Base-by-base conservation (phyloP, 2,329 filamentous ascomycete genomes). In the Penicillium sp. region DNA sequence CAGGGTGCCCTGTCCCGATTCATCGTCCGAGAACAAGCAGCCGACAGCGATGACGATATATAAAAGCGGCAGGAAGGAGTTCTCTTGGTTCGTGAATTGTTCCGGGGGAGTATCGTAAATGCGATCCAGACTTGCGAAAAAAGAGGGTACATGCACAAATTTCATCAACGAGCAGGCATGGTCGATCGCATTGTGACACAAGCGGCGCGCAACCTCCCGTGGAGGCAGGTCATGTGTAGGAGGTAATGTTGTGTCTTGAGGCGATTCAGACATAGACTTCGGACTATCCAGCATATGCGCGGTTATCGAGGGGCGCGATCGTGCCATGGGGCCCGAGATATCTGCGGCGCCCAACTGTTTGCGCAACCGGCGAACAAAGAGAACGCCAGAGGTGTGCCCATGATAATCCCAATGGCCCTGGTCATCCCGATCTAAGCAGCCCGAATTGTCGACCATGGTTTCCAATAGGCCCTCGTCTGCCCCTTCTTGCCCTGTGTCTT, bases 351-450 rank as follows among this genome's bases (percentile, higher is more conserved):
- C 88, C 64, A 97, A 90, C 69, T 96, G 89, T 68, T 95, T 90
- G 67, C 91, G 88, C 83, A 99, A 88, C 53, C 90, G 87, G 62
- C 86, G 85, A 65, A 97, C 83, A 72, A 97, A 99, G 61, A 93
- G 91, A 43, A 92, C 84, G 3, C 93, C 92, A 0, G 94, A 97
- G 0, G 93, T 97, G 62, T 90, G 89, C 47, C 94, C 94, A 70
- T 96, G 91, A 68, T 96, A 99, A 74, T 97, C 92, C 87, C 92
- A 96, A 66, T 94, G 87, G 41, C 93, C 93, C 66, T 87, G 86
- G 65, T 97, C 93, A 67, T 96, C 92, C 34, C 97, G 82, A 68
- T 97, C 93, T 19, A 99, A 82, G 70, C 92, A 90, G 36, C 93
- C 94, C 3, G 93, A 91, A 41, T 90, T 90, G 70, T 93, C 90